phyloP scores from a whole-genome alignment of 768 basidiomycete species.

The Psilocybe sp. region DNA sequence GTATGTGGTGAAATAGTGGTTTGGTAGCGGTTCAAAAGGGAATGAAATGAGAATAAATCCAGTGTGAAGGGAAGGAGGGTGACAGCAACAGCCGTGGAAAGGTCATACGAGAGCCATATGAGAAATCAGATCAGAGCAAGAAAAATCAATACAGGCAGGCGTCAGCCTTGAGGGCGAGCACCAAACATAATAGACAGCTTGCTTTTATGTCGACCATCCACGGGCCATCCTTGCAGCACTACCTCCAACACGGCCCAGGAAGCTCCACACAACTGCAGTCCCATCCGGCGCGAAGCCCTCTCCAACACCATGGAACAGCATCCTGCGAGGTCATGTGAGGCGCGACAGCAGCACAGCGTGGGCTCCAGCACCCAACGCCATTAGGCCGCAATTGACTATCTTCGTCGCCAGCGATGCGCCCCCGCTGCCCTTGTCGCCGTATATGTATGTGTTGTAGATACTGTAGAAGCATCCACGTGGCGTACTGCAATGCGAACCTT shows the following conservation, averaged over 20 bases:
- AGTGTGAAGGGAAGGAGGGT: background rate
- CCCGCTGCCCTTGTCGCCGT: slow-evolving; percentile 38
- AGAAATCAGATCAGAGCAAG: no score
- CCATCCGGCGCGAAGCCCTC: slow-evolving; percentile 67
- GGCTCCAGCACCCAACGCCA: slow-evolving; percentile 63
- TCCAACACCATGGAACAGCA: slow-evolving; percentile 57
- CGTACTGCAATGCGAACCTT: background rate
- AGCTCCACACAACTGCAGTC: slow-evolving; percentile 64
- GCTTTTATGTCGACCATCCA: slow-evolving; percentile 70
- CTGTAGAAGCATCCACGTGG: slow-evolving; percentile 68
- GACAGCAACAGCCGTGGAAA: no score
- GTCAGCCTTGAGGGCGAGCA: background rate
- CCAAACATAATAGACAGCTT: background rate
- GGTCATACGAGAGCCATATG: no score
- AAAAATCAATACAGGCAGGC: no score
- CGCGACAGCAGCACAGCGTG: slow-evolving; percentile 59
- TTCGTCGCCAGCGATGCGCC: slow-evolving; percentile 22
- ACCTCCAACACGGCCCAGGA: slow-evolving; percentile 69
- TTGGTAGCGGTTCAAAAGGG: background rate
- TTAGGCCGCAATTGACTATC: slow-evolving; percentile 43
- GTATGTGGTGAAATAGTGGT: no score
- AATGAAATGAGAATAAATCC: background rate
- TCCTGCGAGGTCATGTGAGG: slow-evolving; percentile 60
- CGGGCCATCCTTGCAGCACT: slow-evolving; percentile 74
- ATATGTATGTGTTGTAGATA: slow-evolving; percentile 77